These are phyloP conservation scores for Fonsecaea pedrosoi DNA, from an alignment of 2,329 filamentous ascomycete species.

Conservation along the genomic window DNA sequence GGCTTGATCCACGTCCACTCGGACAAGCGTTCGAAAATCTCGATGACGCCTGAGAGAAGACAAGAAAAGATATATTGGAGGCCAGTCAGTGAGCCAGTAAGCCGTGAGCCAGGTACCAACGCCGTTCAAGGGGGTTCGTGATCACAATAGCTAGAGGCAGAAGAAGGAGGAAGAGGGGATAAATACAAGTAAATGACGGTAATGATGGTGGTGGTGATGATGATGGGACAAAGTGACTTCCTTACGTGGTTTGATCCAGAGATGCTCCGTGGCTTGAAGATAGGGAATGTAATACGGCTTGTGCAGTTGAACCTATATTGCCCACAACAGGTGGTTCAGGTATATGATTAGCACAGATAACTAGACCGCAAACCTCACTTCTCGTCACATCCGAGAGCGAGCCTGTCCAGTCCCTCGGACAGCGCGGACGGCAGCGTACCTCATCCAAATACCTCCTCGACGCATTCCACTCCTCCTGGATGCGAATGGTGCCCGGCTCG, in stretches of 20 bases:
- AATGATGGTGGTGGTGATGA: not conserved
- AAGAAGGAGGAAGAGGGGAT: too few relatives aligned
- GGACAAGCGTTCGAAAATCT: constrained; percentile 7
- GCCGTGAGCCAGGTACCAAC: too few relatives aligned
- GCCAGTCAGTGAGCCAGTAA: too few relatives aligned
- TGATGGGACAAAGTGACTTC: too few relatives aligned
- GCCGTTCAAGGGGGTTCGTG: too few relatives aligned
- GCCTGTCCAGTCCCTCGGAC: too few relatives aligned
- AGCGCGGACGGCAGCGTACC: not conserved
- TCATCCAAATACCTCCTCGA: constrained; percentile 12
- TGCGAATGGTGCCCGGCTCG: constrained; percentile 6
- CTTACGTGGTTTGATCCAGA: constrained; percentile 9
- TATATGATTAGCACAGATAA: too few relatives aligned
- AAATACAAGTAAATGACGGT: not conserved
- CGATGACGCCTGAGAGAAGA: not conserved
- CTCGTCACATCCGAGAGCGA: not conserved
- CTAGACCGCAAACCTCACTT: not conserved
- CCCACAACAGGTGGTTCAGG: too few relatives aligned
- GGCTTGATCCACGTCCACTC: constrained; percentile 3
- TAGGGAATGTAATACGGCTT: constrained; percentile 10
- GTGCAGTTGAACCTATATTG: constrained; percentile 8
- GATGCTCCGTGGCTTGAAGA: constrained; percentile 8
- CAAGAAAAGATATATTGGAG: too few relatives aligned
- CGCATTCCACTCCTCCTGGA: constrained; percentile 11
- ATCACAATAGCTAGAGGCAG: too few relatives aligned